Conservation (phyloP, 441 rosid species). For the Adansonia grandidieri region DNA sequence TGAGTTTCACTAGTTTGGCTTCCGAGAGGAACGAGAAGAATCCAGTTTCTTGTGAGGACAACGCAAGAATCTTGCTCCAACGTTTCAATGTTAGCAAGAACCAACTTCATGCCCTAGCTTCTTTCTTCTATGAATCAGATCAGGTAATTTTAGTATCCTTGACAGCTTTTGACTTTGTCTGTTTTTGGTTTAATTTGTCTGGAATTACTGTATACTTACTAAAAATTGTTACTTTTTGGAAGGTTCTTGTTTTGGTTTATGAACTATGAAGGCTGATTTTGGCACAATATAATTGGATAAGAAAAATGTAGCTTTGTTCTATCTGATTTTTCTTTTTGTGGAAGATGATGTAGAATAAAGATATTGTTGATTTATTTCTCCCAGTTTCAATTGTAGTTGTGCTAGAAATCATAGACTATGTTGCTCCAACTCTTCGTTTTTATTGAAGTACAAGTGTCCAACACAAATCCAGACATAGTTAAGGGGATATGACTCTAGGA, state of each 20-base stretch:
- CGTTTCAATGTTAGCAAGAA: conserved; percentile 54
- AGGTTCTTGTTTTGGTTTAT: conserved; percentile 27
- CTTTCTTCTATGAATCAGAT: conserved; percentile 68
- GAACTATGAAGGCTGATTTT: conserved; percentile 28
- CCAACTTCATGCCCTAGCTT: conserved; percentile 55
- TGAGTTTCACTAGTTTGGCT: conserved; percentile 35
- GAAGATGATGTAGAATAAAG: neutral
- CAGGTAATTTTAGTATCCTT: conserved; percentile 59
- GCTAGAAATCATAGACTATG: conserved; percentile 13
- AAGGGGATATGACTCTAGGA: too few species aligned
- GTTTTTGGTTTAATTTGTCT: conserved; percentile 20
- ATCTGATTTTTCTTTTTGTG: conserved; percentile 14
- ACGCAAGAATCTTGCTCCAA: conserved; percentile 42
- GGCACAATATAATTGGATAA: conserved; percentile 19
- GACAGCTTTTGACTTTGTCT: conserved; percentile 14
- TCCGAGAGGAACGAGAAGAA: conserved; percentile 29
- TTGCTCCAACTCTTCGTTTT: too few species aligned
- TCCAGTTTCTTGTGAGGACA: conserved; percentile 43
- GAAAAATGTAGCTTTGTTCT: conserved; percentile 26
- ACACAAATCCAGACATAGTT: too few species aligned
- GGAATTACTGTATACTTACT: conserved; percentile 11
- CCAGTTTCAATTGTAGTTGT: conserved; percentile 12
- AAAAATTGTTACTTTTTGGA: conserved; percentile 8
- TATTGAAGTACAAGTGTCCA: too few species aligned
- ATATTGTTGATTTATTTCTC: conserved; percentile 17